Conservation (phyloP, 2,329 filamentous ascomycete species). For the Cladosporium sphaerospermum region DNA sequence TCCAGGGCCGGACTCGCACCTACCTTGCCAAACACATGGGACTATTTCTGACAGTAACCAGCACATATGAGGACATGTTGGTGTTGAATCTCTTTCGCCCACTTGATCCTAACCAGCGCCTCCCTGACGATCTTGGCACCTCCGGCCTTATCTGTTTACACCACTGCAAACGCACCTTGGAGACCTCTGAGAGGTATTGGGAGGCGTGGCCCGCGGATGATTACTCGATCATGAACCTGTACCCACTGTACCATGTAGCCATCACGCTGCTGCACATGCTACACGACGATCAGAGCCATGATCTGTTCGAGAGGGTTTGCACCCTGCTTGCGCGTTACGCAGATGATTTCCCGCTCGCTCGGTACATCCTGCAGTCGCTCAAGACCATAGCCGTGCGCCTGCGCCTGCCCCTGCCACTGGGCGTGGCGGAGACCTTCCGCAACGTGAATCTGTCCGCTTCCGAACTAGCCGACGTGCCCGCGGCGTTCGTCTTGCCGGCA, state of each 20-base stretch:
- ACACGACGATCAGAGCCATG: slow-evolving; percentile 8
- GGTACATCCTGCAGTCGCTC: slow-evolving; percentile 6
- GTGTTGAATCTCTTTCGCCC: slow-evolving; percentile 5
- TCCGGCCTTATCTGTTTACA: slow-evolving; percentile 8
- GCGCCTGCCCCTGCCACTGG: neutral
- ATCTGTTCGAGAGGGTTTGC: slow-evolving; percentile 7
- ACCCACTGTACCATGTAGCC: slow-evolving; percentile 10
- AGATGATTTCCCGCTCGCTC: slow-evolving; percentile 3
- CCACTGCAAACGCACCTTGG: slow-evolving; percentile 9
- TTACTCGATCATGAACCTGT: slow-evolving; percentile 10
- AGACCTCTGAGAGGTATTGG: slow-evolving; percentile 8
- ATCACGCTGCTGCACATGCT: slow-evolving; percentile 9
- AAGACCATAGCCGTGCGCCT: slow-evolving; percentile 3
- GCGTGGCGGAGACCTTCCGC: neutral
- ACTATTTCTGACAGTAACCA: neutral
- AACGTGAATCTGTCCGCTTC: neutral
- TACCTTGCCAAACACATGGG: no score
- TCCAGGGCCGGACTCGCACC: neutral
- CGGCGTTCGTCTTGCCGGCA: slow-evolving; percentile 34
- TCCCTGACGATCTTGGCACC: slow-evolving; percentile 2
- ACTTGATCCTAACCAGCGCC: neutral
- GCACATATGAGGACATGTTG: slow-evolving; percentile 7
- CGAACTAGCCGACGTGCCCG: slow-evolving; percentile 26
- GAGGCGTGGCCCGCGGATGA: slow-evolving; percentile 7
- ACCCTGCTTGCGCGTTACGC: slow-evolving; percentile 3